Base-by-base conservation (phyloP, 208 protist species). In the Trypanosomatidae sp. region DNA sequence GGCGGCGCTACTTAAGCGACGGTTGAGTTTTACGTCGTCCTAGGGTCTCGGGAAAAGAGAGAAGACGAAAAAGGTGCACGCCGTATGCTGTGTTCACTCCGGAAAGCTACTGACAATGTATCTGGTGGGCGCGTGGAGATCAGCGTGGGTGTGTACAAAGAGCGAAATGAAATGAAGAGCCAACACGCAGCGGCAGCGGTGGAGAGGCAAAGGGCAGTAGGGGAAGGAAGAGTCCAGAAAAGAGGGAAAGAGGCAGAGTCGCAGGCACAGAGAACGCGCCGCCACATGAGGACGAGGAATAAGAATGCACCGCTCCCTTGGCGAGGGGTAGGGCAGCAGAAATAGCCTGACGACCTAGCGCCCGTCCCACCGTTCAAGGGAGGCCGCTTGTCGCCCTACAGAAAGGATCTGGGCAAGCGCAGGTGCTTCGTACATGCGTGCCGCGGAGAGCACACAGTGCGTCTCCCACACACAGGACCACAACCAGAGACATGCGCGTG, bases 31-130 rank as follows among this genome's bases (percentile, higher is more conserved):
- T 36, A 36, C n/a, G 41, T 68, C 30, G n/a, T 10, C 28, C 44
- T 52, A 44, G 39, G 60, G 41, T 47, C 39, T 3, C 53, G 64
- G 9, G 33, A 64, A 52, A 69, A 36, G 41, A 56, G 33, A 44
- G 53, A 49, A 19, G n/a, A 19, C 28, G 43, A 43, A 64, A 53
- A 59, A 55, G 59, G 49, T 44, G 62, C 56, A 66, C 30, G 55
- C 36, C 47, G 49, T 74, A 13, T 71, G 53, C 58, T 73, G 65
- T 64, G 52, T 64, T 68, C 58, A 76, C 66, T 66, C 65, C 36
- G 52, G 43, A 72, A 66, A 73, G 50, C 22, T 69, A 60, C 59
- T 47, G 60, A 56, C 72, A 62, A 65, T 80, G 65, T 12, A 30
- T 25, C 28, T 39, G 0, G 58, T 62, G 58, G 8, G 1, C 1